Conservation (phyloP, 805 yeast species). For the Pichia membranifaciens region DNA sequence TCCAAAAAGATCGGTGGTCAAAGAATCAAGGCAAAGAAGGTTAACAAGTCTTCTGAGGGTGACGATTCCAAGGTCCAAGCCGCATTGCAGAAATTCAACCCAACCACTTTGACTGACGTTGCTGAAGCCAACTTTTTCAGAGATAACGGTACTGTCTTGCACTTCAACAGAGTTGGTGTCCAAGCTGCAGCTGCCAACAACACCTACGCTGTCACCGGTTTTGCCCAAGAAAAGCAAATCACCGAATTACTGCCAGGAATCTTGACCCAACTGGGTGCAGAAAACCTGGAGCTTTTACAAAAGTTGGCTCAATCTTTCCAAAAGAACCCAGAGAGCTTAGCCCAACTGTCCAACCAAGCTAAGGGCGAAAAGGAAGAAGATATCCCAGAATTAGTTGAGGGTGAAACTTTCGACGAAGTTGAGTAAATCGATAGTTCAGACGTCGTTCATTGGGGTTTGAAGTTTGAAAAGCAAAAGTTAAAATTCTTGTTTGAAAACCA, state of each 20-base stretch:
- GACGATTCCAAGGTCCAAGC: slow-evolving; percentile 90
- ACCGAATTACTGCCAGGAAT: slow-evolving; percentile 91
- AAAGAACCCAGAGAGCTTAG: slow-evolving; percentile 37
- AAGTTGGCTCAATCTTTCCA: slow-evolving; percentile 86
- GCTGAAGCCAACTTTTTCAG: slow-evolving; percentile 98
- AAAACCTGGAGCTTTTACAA: slow-evolving; percentile 83
- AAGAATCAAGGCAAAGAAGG: slow-evolving; percentile 89
- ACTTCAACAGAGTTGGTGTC: slow-evolving; percentile 93
- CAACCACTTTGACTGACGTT: slow-evolving; percentile 80
- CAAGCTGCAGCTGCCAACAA: slow-evolving; percentile 88
- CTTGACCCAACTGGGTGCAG: slow-evolving; percentile 94
- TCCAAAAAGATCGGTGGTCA: slow-evolving; percentile 79
- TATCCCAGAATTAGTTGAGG: slow-evolving; percentile 78
- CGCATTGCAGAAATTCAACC: slow-evolving; percentile 82
- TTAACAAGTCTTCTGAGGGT: slow-evolving; percentile 57
- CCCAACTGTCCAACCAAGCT: slow-evolving; percentile 30
- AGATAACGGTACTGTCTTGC: slow-evolving; percentile 93
- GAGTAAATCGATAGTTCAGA: slow-evolving; percentile 20
- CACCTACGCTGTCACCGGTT: slow-evolving; percentile 92
- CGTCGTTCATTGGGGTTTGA: too few species aligned
- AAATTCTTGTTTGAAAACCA: too few species aligned
- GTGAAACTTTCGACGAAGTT: slow-evolving; percentile 70
- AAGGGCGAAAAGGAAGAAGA: slow-evolving; percentile 49
- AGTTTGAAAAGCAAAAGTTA: too few species aligned
- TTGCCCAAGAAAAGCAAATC: slow-evolving; percentile 86